Evolutionary conservation across 257 asterid species (phyloP).

Genomic region (Rubia yunnanensis): DNA sequence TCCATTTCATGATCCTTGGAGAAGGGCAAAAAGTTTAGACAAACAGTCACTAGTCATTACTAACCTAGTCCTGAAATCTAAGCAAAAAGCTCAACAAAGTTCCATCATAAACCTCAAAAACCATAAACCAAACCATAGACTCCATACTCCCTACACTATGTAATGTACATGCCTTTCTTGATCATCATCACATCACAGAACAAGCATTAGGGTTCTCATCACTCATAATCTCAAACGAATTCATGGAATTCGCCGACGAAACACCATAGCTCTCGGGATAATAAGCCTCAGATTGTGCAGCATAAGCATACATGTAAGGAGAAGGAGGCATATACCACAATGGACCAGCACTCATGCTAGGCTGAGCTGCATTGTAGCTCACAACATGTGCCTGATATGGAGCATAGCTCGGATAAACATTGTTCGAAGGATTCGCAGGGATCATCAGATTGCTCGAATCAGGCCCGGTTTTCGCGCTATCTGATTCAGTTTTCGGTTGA

Average conservation of each 20-base stretch:
- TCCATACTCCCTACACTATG: conserved; percentile 1
- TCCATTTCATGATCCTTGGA: background rate
- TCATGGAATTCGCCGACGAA: conserved; percentile 26
- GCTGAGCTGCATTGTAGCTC: conserved; percentile 56
- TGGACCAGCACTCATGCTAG: conserved; percentile 31
- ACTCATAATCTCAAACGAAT: conserved; percentile 60
- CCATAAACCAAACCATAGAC: conserved; percentile 1
- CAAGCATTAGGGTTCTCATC: conserved; percentile 83
- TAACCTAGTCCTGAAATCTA: conserved; percentile 11
- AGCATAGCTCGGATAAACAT: conserved; percentile 19
- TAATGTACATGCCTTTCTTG: conserved; percentile 6
- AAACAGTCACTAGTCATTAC: conserved; percentile 9
- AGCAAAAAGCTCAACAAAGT: conserved; percentile 8
- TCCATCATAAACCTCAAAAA: conserved; percentile 7
- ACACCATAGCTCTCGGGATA: conserved; percentile 20
- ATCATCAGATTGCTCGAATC: conserved; percentile 25
- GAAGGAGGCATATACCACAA: conserved; percentile 43
- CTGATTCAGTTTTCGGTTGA: conserved; percentile 34
- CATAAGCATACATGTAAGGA: conserved; percentile 26
- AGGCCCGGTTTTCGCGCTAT: conserved; percentile 29
- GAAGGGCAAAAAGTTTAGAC: background rate
- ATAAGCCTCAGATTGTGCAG: conserved; percentile 25
- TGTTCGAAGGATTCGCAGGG: conserved; percentile 36
- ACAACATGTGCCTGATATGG: conserved; percentile 41
- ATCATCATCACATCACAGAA: conserved; percentile 37